A percentile compares a stretch with the other conserved stretches of the same genome.
Evolutionary conservation across 768 basidiomycete species (phyloP).

Genomic region (Megacollybia marginata): DNA sequence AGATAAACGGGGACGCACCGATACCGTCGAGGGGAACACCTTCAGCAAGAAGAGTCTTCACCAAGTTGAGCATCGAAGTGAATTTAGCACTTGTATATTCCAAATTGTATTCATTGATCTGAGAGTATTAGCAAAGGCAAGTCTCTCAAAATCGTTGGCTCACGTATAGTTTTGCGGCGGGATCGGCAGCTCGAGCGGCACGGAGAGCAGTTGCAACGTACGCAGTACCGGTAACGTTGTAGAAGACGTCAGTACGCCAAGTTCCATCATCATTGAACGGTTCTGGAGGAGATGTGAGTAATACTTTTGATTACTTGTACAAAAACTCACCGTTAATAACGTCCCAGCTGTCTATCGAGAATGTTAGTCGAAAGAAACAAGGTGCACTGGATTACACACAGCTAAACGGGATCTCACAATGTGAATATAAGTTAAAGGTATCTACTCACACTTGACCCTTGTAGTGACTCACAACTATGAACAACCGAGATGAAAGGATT

Average conservation of each 20-base stretch:
- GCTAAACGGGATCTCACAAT: not conserved
- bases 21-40: constrained; percentile 54
- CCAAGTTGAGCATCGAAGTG: constrained; percentile 46
- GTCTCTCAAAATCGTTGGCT: constrained; percentile 2
- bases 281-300: constrained; percentile 22
- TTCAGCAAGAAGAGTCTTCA: constrained; percentile 35
- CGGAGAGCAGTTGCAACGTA: constrained; percentile 46
- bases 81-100: constrained; percentile 43
- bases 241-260: constrained; percentile 46
- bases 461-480: constrained; percentile 27
- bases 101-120: constrained; percentile 21
- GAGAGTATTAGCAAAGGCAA: not conserved
- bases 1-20: constrained; percentile 10
- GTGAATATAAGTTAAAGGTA: too few species aligned
- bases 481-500: too few species aligned
- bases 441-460: constrained; percentile 25
- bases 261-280: constrained; percentile 58
- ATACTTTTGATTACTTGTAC: not conserved
- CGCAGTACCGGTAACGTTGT: constrained; percentile 36
- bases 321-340: constrained; percentile 36
- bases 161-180: constrained; percentile 49
- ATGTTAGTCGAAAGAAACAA: not conserved
- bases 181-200: constrained; percentile 48
- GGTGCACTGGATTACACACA: not conserved
- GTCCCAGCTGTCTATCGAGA: constrained; percentile 36